Percentiles rank a stretch among this genome's conserved stretches.
Evolutionary conservation across 2,329 filamentous ascomycete genomes (phyloP).

Genomic region (Madurella mycetomatis): DNA sequence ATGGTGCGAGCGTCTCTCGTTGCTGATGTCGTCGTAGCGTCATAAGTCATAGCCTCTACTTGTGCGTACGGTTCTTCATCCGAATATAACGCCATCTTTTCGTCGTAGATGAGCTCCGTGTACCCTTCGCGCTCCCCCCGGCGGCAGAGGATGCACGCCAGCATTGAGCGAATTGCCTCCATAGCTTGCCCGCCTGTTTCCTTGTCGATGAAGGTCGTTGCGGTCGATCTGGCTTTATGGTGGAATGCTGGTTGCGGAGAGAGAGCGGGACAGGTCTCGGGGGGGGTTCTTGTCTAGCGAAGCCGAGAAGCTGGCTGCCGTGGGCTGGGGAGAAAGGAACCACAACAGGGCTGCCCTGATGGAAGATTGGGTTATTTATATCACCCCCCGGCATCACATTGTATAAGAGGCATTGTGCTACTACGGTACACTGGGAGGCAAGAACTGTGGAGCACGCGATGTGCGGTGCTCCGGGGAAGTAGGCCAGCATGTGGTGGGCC

Average conservation of each 20-base stretch:
- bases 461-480: background rate
- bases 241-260: background rate
- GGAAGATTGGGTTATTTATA: background rate
- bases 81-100: slow-evolving; percentile 15
- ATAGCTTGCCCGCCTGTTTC: background rate
- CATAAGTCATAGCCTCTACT: slow-evolving; percentile 11
- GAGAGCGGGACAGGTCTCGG: background rate
- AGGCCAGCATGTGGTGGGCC: background rate
- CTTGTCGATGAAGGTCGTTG: background rate
- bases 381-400: background rate
- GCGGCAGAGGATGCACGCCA: slow-evolving; percentile 13
- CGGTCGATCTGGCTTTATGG: background rate
- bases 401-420: background rate
- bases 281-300: slow-evolving; percentile 7
- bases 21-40: background rate
- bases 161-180: slow-evolving; percentile 12
- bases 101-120: slow-evolving; percentile 16
- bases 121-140: slow-evolving; percentile 4
- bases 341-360: background rate
- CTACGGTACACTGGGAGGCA: background rate
- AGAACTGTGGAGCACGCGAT: background rate
- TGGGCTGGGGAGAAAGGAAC: background rate
- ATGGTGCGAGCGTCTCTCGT: slow-evolving; percentile 4
- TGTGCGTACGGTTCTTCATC: slow-evolving; percentile 9
- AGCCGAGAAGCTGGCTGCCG: slow-evolving; percentile 11